Evolutionary conservation across 164 flowering plant genomes (phyloP).

Genomic region (Nymphaea thermarum): DNA sequence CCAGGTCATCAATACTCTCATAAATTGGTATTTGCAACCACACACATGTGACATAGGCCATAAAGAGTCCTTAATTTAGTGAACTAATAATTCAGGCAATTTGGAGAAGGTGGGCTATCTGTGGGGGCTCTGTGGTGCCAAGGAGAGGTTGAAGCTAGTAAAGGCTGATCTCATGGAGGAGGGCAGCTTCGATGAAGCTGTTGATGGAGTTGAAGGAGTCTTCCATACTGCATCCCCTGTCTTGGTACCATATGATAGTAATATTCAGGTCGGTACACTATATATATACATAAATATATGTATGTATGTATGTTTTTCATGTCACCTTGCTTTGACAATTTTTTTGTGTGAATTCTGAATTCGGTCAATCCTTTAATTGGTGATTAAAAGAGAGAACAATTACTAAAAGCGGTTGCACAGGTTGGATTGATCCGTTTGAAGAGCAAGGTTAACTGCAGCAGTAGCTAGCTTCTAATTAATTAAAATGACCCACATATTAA

Average conservation of each 20-base stretch:
- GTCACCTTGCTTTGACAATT: no score
- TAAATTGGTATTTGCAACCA: background rate
- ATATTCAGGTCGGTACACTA: constrained; percentile 40
- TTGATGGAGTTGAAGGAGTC: constrained; percentile 75
- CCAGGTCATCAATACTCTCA: constrained; percentile 26
- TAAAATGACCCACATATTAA: no score
- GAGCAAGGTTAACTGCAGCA: no score
- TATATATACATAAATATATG: no score
- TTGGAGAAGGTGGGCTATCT: constrained; percentile 61
- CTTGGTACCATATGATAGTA: constrained; percentile 47
- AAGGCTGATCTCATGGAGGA: constrained; percentile 74
- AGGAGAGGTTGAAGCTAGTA: constrained; percentile 62
- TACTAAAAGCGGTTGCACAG: no score
- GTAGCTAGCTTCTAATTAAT: no score
- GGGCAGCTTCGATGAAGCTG: constrained; percentile 78
- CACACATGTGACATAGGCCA: background rate
- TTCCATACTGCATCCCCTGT: constrained; percentile 97
- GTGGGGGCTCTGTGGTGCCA: constrained; percentile 66
- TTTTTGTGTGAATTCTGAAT: no score
- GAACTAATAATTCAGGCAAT: constrained; percentile 24
- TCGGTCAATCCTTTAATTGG: no score
- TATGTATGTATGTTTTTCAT: no score
- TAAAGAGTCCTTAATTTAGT: no score
- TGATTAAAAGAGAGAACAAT: no score
- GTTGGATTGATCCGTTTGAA: no score